Base-by-base conservation (phyloP, 192 early-diverging fungal genomes). In the Thamnidium elegans region DNA sequence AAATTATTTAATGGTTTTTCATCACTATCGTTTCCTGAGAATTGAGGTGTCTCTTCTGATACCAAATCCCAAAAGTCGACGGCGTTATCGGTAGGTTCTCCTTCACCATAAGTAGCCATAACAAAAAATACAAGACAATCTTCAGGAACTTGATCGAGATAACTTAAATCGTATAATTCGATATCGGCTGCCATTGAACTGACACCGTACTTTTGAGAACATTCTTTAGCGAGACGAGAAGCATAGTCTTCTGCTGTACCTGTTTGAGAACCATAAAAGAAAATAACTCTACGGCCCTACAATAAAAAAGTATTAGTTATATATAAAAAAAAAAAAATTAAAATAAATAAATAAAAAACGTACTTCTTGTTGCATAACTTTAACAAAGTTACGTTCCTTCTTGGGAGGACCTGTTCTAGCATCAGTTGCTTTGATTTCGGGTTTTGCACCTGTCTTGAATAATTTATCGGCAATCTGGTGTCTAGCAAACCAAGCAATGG, bases 161-260 rank as follows among this genome's bases (percentile, higher is more conserved):
- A 86, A 62, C 82, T 82, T 86, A 94, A 87, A 75, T 99, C 94
- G 70, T 92, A 97, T 52, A 93, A 88, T 72, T 99, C 97, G 55
- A 89, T 77, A 67, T 99, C 96, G 50, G 87, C 82, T 21, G 91
- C 86, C 78, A 95, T 84, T 15, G 88, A 82, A 34, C 78, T 84
- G 34, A 99, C 76, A 51, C 84, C 80, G 60, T 87, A 90, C 32
- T 81, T 81, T 54, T 88, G 83, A 9, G 83, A 81, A 39, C 85
- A 86, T 65, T 97, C 95, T 63, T 95, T 94, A 66, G 87, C 90
- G 56, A 96, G 70, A 47, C 95, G 92, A 30, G 83, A 81, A 51
- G 97, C 95, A 79, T 97, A 94, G 69, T 99, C 97, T 78, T 99
- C 97, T 50, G 95, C 97, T 7, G 97, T 99, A 60, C 97, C 97